These are phyloP conservation scores for Aspergillus olivimuriae DNA, from an alignment of 495 filamentous ascomycete genomes.

Conservation along the genomic window DNA sequence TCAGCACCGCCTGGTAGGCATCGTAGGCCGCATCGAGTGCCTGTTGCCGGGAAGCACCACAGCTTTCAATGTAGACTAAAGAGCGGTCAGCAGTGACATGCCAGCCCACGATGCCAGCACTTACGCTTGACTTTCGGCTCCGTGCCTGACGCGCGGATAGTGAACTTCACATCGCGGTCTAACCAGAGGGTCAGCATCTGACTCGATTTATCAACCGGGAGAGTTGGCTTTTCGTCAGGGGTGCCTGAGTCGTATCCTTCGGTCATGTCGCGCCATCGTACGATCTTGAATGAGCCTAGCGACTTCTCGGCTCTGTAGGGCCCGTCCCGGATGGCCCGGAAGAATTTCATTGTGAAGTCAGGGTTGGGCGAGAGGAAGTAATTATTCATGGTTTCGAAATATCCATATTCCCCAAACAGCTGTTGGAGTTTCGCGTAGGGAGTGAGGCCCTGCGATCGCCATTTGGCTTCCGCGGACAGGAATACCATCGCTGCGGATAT, in stretches of 20 bases:
- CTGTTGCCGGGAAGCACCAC: slow-evolving; percentile 33
- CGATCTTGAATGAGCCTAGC: slow-evolving; percentile 47
- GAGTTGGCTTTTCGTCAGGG: slow-evolving; percentile 44
- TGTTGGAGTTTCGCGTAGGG: slow-evolving; percentile 54
- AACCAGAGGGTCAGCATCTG: slow-evolving; percentile 73
- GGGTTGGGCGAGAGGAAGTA: slow-evolving; percentile 59
- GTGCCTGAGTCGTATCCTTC: slow-evolving; percentile 56
- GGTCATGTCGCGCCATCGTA: slow-evolving; percentile 64
- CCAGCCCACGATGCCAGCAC: slow-evolving; percentile 4
- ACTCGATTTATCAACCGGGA: slow-evolving; percentile 52
- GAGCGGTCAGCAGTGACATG: background rate
- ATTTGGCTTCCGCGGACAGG: slow-evolving; percentile 48
- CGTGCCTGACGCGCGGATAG: slow-evolving; percentile 61
- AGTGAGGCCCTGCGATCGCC: slow-evolving; percentile 48
- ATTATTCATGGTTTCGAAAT: slow-evolving; percentile 61
- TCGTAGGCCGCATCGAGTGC: slow-evolving; percentile 50
- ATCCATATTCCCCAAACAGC: slow-evolving; percentile 56
- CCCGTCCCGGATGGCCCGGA: slow-evolving; percentile 47
- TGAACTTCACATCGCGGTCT: slow-evolving; percentile 53
- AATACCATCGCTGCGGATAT: slow-evolving; percentile 63
- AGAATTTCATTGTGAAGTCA: slow-evolving; percentile 45
- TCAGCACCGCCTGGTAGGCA: slow-evolving; percentile 43
- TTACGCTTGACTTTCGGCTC: slow-evolving; percentile 64
- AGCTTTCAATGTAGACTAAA: slow-evolving; percentile 53
- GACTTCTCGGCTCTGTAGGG: slow-evolving; percentile 33